A percentile compares a stretch with the other conserved stretches of the same genome.
Conservation (phyloP, 495 filamentous ascomycete species). For the Rhizodiscina lignyota region DNA sequence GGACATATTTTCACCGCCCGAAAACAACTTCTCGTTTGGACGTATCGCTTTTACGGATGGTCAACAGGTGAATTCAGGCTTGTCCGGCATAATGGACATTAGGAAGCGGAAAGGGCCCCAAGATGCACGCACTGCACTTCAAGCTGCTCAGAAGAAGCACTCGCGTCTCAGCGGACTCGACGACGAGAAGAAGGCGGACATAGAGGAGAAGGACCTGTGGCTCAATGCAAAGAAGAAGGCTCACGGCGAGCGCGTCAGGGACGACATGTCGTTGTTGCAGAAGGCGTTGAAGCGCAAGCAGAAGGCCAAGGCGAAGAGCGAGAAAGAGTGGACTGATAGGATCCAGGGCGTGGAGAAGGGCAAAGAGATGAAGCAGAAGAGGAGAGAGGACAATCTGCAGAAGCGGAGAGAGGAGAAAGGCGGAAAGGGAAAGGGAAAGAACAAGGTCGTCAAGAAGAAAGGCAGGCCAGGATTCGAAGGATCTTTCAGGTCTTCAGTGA, state of each 20-base stretch:
- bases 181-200: constrained; percentile 59
- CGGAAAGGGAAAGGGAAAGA: constrained; percentile 37
- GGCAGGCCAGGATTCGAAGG: constrained; percentile 78
- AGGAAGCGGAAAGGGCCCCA: constrained; percentile 56
- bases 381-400: constrained; percentile 72
- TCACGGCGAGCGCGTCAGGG: constrained; percentile 74
- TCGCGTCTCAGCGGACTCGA: constrained; percentile 51
- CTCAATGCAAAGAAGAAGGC: constrained; percentile 77
- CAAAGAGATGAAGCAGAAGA: constrained; percentile 66
- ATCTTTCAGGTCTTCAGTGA: too few relatives aligned
- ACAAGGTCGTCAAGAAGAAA: constrained; percentile 34
- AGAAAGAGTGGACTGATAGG: constrained; percentile 76
- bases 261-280: constrained; percentile 77
- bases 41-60: constrained; percentile 78
- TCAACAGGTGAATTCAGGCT: constrained; percentile 48
- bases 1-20: constrained; percentile 17
- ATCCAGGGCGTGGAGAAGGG: constrained; percentile 56
- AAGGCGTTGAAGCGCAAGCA: constrained; percentile 92
- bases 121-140: constrained; percentile 60
- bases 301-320: constrained; percentile 73
- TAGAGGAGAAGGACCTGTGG: constrained; percentile 90
- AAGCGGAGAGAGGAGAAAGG: constrained; percentile 61
- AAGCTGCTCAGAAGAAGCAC: constrained; percentile 52
- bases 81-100: constrained; percentile 40
- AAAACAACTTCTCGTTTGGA: constrained; percentile 70